Evolutionary conservation across 768 basidiomycete species (phyloP).

Genomic region (Dacryopinax spathularia): DNA sequence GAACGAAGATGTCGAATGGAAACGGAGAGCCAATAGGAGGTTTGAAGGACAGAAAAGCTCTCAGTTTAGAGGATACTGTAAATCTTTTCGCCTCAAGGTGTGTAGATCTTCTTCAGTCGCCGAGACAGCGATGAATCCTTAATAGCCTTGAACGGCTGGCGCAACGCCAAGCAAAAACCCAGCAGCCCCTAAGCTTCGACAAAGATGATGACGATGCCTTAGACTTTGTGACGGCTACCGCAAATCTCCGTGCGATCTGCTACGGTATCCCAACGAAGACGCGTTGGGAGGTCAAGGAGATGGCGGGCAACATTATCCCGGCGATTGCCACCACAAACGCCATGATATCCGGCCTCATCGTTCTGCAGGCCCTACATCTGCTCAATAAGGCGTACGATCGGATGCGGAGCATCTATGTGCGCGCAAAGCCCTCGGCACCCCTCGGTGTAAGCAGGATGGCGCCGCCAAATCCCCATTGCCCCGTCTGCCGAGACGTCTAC

Average conservation of each 20-base stretch:
- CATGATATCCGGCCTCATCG: slow-evolving; percentile 87
- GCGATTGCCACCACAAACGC: slow-evolving; percentile 99
- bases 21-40: slow-evolving; percentile 20
- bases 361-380: slow-evolving; percentile 79
- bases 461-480: slow-evolving; percentile 62
- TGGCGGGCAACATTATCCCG: slow-evolving; percentile 99
- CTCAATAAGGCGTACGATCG: slow-evolving; percentile 46
- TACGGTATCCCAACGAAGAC: slow-evolving; percentile 84
- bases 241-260: slow-evolving; percentile 80
- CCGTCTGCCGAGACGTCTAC: slow-evolving; percentile 79
- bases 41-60: slow-evolving; percentile 68
- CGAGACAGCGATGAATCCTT: slow-evolving; percentile 4
- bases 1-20: slow-evolving; percentile 15
- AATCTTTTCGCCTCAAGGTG: slow-evolving; percentile 77
- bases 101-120: slow-evolving; percentile 8
- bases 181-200: slow-evolving; percentile 75
- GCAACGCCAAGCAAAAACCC: slow-evolving; percentile 45
- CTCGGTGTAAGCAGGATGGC: slow-evolving; percentile 54
- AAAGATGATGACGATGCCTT: slow-evolving; percentile 96
- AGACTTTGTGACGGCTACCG: slow-evolving; percentile 90
- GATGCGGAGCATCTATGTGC: slow-evolving; percentile 62
- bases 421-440: slow-evolving; percentile 65
- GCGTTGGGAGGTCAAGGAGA: slow-evolving; percentile 96
- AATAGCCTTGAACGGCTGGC: slow-evolving; percentile 68
- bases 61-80: slow-evolving; percentile 69